A percentile compares a stretch with the other conserved stretches of the same genome.
Evolutionary conservation across 106 monocot species (phyloP).

Genomic region (Dioscorea zingiberensis): DNA sequence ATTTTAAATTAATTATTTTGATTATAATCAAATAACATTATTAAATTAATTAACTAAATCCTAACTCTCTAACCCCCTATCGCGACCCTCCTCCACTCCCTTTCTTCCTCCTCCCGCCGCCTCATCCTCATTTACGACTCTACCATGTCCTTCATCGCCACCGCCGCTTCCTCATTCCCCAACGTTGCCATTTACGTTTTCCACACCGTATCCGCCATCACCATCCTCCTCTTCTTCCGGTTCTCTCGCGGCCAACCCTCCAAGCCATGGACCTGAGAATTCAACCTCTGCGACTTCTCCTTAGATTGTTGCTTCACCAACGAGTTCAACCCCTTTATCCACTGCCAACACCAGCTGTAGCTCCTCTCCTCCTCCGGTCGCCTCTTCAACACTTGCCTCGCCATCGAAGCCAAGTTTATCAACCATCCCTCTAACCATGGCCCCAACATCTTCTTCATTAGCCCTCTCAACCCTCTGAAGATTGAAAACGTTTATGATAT

Average conservation of each 20-base stretch:
- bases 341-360: constrained; percentile 20
- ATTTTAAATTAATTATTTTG: no score
- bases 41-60: no score
- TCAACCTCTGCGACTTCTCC: not conserved
- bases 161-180: constrained; percentile 10
- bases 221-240: constrained; percentile 33
- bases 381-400: constrained; percentile 48
- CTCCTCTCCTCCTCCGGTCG: constrained; percentile 13
- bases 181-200: constrained; percentile 37
- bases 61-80: constrained; percentile 10
- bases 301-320: constrained; percentile 41
- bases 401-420: constrained; percentile 39
- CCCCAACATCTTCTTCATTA: constrained; percentile 38
- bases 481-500: not conserved
- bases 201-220: constrained; percentile 58
- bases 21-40: no score
- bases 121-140: constrained; percentile 63
- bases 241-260: not conserved
- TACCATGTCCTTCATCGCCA: constrained; percentile 58
- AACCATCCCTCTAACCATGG: constrained; percentile 12
- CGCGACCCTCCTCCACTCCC: constrained; percentile 27
- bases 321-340: constrained; percentile 38
- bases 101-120: constrained; percentile 25
- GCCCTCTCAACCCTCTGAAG: constrained; percentile 35
- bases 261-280: not conserved